Conservation (phyloP, 2,329 filamentous ascomycete genomes). For the Knufia petricola region DNA sequence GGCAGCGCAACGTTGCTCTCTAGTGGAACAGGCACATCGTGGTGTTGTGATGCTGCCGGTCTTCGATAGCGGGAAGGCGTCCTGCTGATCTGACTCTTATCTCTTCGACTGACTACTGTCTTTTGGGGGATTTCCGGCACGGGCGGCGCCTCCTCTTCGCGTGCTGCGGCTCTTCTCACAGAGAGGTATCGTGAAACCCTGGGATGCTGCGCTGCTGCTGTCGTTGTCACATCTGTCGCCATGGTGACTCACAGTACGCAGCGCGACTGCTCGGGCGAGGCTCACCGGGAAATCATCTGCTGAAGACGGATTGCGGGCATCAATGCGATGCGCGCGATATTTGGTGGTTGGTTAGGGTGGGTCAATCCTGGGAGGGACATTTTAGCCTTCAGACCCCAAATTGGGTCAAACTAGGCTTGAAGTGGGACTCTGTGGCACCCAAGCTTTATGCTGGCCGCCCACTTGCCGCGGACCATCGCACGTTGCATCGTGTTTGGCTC, state of each 20-base stretch:
- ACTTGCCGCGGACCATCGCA: neutral
- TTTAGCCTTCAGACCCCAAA: neutral
- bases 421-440: too few species aligned
- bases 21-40: slow-evolving; percentile 5
- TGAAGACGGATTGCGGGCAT: too few species aligned
- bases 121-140: neutral
- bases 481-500: neutral
- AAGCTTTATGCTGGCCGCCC: too few species aligned
- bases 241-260: neutral
- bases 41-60: slow-evolving; percentile 17
- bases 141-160: slow-evolving; percentile 24
- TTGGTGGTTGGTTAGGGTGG: neutral
- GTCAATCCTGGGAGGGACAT: neutral
- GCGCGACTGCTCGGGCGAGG: too few species aligned
- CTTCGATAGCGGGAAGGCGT: slow-evolving; percentile 31
- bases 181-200: slow-evolving; percentile 52
- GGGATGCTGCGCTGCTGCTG: slow-evolving; percentile 9
- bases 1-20: neutral
- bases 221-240: neutral
- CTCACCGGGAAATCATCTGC: too few species aligned
- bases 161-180: slow-evolving; percentile 38
- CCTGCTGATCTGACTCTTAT: slow-evolving; percentile 26
- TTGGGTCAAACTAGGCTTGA: too few species aligned
- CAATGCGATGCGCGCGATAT: neutral
- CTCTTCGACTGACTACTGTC: slow-evolving; percentile 12